Evolutionary conservation across 2,329 filamentous ascomycete species (phyloP).

Genomic region (Xylaria sp.): DNA sequence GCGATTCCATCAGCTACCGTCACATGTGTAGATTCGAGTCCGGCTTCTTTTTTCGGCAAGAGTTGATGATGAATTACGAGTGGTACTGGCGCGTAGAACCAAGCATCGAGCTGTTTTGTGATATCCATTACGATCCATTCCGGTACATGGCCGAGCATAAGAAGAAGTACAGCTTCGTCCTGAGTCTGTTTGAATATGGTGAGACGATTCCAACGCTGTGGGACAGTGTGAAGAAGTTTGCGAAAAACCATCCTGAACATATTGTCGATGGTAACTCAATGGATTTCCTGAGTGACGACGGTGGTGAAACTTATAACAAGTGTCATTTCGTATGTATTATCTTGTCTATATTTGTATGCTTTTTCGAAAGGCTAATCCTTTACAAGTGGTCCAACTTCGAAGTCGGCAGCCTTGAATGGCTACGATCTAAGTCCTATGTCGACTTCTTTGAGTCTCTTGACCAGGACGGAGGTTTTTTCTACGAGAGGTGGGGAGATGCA

Average conservation of each 20-base stretch:
- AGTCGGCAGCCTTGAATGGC: conserved; percentile 92
- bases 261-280: conserved; percentile 86
- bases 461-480: conserved; percentile 95
- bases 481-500: conserved; percentile 97
- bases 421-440: conserved; percentile 86
- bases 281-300: conserved; percentile 90
- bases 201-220: conserved; percentile 97
- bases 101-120: conserved; percentile 94
- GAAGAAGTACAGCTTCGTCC: conserved; percentile 98
- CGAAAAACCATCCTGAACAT: conserved; percentile 88
- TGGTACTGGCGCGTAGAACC: conserved; percentile 99
- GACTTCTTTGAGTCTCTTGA: conserved; percentile 94
- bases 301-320: conserved; percentile 91
- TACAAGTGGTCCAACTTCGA: conserved; percentile 97
- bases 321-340: conserved; percentile 86
- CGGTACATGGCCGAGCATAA: conserved; percentile 93
- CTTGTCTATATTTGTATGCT: neutral
- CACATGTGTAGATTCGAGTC: conserved; percentile 99
- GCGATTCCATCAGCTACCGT: conserved; percentile 94
- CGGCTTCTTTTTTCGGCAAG: conserved; percentile 98
- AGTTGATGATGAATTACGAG: conserved; percentile 93
- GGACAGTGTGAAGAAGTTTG: conserved; percentile 96
- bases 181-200: conserved; percentile 95
- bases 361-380: conserved; percentile 45
- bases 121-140: conserved; percentile 96